Percentiles rank a stretch among this genome's conserved stretches.
Evolutionary conservation across 495 filamentous ascomycete species (phyloP).

Genomic region (Pseudomonodictys pantanalensis): DNA sequence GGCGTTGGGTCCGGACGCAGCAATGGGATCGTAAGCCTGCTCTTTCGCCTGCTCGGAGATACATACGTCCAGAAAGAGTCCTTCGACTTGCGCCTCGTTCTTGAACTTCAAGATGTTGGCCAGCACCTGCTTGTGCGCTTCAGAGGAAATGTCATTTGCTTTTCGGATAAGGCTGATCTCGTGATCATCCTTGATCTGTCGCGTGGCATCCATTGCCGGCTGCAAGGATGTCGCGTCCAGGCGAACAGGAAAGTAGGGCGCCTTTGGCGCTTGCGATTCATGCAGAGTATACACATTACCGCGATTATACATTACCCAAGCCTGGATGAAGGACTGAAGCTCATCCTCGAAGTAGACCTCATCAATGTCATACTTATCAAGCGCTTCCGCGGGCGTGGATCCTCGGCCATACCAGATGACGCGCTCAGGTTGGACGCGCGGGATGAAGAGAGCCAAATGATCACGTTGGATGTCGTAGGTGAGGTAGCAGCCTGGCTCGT

Average conservation of each 20-base stretch:
- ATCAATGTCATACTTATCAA: constrained; percentile 51
- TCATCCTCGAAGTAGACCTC: constrained; percentile 24
- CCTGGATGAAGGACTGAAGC: constrained; percentile 18
- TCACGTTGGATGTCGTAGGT: constrained; percentile 62
- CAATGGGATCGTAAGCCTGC: constrained; percentile 87
- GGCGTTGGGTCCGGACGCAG: constrained; percentile 72
- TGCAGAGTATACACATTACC: constrained; percentile 35
- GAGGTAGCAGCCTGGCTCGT: constrained; percentile 59
- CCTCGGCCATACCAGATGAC: constrained; percentile 62
- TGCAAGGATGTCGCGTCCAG: constrained; percentile 50
- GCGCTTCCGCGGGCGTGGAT: constrained; percentile 51
- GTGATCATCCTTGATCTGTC: constrained; percentile 75
- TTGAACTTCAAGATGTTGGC: constrained; percentile 54
- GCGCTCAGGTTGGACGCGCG: constrained; percentile 51
- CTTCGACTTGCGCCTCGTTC: constrained; percentile 83
- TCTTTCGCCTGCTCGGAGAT: constrained; percentile 65
- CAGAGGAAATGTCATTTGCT: constrained; percentile 71
- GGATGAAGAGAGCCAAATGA: constrained; percentile 59
- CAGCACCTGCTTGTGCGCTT: constrained; percentile 70
- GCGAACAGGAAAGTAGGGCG: constrained; percentile 13
- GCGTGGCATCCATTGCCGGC: constrained; percentile 67
- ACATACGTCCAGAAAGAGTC: constrained; percentile 68
- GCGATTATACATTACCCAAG: constrained; percentile 20
- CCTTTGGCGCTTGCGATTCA: constrained; percentile 21
- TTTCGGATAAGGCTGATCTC: constrained; percentile 75